Percentiles rank a stretch among this genome's conserved stretches.
Evolutionary conservation across 202 grass and related monocot genomes (phyloP).

Genomic region (Setaria italica): DNA sequence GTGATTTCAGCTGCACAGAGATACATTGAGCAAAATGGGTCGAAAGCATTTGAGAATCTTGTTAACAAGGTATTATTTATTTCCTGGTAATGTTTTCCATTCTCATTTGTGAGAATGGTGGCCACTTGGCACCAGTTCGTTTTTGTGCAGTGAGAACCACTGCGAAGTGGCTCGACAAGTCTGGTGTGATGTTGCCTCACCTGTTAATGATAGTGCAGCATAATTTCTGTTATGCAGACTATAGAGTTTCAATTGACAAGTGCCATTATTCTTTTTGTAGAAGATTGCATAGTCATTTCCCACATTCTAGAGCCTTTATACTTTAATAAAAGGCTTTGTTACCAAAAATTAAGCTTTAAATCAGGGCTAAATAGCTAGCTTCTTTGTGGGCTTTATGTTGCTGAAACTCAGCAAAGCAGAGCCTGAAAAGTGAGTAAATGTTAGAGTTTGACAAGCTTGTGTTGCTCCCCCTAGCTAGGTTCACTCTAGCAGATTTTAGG

Average conservation of each 20-base stretch:
- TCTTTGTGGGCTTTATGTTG: not conserved
- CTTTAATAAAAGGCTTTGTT: not conserved
- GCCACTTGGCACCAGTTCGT: constrained; percentile 18
- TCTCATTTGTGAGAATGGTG: constrained; percentile 16
- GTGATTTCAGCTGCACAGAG: constrained; percentile 77
- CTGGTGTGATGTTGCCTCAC: not conserved
- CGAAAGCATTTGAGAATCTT: constrained; percentile 78
- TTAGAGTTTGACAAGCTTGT: constrained; percentile 17
- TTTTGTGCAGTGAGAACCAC: constrained; percentile 21
- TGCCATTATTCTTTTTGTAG: not conserved
- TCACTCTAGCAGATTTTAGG: not conserved
- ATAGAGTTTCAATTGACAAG: not conserved
- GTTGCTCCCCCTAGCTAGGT: constrained; percentile 19
- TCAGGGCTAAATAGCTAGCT: constrained; percentile 5
- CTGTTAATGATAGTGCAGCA: not conserved
- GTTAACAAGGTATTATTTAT: constrained; percentile 74
- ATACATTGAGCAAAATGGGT: constrained; percentile 84
- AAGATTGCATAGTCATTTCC: constrained; percentile 4
- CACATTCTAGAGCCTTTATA: constrained; percentile 39
- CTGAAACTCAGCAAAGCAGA: constrained; percentile 10
- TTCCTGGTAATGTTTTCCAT: constrained; percentile 5
- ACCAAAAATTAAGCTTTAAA: not conserved
- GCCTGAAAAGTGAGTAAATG: not conserved
- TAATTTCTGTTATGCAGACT: not conserved
- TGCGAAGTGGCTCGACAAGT: not conserved